Evolutionary conservation across 257 asterid species (phyloP).

Genomic region (Dorcoceras hygrometricum): DNA sequence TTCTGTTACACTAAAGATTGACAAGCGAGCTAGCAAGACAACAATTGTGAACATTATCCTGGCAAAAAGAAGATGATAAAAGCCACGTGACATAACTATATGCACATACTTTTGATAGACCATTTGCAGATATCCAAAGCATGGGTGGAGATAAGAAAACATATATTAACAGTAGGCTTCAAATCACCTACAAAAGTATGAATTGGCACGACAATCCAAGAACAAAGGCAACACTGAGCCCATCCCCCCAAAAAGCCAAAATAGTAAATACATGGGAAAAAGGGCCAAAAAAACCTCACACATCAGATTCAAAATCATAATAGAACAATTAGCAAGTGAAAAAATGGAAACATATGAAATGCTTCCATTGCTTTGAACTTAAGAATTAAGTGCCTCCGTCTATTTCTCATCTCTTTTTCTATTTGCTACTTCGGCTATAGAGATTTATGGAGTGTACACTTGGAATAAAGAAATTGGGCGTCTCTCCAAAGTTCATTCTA

Average conservation of each 20-base stretch:
- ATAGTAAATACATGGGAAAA: not conserved
- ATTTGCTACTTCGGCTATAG: not conserved
- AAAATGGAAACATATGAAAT: not conserved
- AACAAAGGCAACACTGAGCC: slow-evolving; percentile 10
- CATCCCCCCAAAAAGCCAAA: not conserved
- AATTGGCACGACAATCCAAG: not conserved
- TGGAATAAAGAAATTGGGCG: not conserved
- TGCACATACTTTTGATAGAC: slow-evolving; percentile 2
- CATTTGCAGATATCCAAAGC: slow-evolving; percentile 6
- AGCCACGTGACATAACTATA: slow-evolving; percentile 19
- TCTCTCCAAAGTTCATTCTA: too few relatives aligned
- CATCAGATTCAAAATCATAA: slow-evolving; percentile 5
- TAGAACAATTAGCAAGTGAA: slow-evolving; percentile 16
- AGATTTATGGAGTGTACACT: slow-evolving; percentile 4
- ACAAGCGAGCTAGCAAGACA: not conserved
- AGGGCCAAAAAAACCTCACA: not conserved
- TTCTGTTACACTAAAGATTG: slow-evolving; percentile 4
- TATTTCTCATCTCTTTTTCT: not conserved
- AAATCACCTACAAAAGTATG: not conserved
- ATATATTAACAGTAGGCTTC: slow-evolving; percentile 10
- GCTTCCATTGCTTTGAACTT: slow-evolving; percentile 13
- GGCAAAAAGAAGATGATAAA: slow-evolving; percentile 5
- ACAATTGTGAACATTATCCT: slow-evolving; percentile 10
- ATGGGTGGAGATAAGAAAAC: slow-evolving; percentile 16
- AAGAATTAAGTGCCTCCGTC: slow-evolving; percentile 1